phyloP scores from a whole-genome alignment of 2,329 filamentous ascomycete genomes.

The Penicillium rolfsii region DNA sequence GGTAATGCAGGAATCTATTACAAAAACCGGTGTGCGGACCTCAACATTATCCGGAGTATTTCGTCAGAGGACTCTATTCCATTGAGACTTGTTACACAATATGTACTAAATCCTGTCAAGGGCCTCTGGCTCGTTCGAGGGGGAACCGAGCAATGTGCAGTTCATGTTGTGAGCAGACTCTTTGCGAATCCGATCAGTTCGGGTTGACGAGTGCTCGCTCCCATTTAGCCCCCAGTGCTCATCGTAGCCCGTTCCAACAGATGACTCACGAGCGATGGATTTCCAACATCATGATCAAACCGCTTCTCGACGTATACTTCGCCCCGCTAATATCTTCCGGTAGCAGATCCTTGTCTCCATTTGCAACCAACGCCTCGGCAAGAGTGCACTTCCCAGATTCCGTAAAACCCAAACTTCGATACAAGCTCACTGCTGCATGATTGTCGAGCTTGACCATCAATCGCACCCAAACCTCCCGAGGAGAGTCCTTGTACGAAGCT shows the following conservation, averaged over 20 bases:
- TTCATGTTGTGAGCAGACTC: neutral
- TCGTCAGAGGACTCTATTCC: neutral
- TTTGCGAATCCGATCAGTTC: neutral
- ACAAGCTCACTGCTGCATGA: slow-evolving; percentile 30
- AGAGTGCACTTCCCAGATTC: slow-evolving; percentile 35
- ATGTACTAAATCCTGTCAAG: neutral
- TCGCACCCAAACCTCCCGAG: slow-evolving; percentile 26
- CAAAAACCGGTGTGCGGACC: neutral
- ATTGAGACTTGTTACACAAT: no score
- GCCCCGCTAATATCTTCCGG: slow-evolving; percentile 24
- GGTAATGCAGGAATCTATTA: neutral
- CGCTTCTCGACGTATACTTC: slow-evolving; percentile 12
- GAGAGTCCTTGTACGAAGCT: slow-evolving; percentile 14
- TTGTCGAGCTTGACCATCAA: slow-evolving; percentile 38
- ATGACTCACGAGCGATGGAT: neutral
- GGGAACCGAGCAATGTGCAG: neutral
- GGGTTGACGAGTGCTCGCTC: neutral
- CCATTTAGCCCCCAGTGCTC: neutral
- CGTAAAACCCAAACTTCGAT: slow-evolving; percentile 34
- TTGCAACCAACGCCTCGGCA: slow-evolving; percentile 34
- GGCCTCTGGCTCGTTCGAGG: neutral
- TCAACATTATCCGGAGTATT: neutral
- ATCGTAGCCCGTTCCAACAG: neutral
- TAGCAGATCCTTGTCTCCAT: slow-evolving; percentile 35
- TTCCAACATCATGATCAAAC: slow-evolving; percentile 21